Percentiles rank a stretch among this genome's conserved stretches.
phyloP scores from a whole-genome alignment of 2,329 filamentous ascomycete species.

The Mycocentrospora acerina region DNA sequence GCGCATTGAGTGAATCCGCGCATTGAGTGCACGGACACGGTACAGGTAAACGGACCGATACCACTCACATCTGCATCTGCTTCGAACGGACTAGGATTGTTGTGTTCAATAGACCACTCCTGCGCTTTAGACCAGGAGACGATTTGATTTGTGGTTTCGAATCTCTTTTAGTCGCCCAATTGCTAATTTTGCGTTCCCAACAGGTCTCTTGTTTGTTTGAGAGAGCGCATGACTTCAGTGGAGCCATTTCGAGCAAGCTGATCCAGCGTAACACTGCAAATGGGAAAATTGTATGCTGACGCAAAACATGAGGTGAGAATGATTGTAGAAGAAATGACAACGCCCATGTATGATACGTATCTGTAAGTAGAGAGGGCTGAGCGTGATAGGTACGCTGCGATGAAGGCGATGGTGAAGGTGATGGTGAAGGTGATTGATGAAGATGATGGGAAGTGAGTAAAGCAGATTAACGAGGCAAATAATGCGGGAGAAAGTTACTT shows the following conservation, averaged over 20 bases:
- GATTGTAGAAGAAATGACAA: background rate
- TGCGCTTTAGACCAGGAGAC: background rate
- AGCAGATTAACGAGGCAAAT: too few species aligned
- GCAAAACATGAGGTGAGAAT: background rate
- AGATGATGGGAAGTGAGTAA: too few species aligned
- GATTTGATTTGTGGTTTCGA: background rate
- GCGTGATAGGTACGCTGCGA: too few species aligned
- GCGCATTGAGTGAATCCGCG: too few species aligned
- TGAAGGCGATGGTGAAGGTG: too few species aligned
- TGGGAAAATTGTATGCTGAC: slow-evolving; percentile 3
- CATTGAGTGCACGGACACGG: too few species aligned
- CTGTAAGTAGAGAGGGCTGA: too few species aligned
- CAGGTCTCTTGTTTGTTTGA: slow-evolving; percentile 2
- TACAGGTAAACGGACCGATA: background rate
- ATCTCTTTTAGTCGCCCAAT: background rate
- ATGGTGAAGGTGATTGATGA: too few species aligned
- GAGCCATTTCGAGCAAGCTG: slow-evolving; percentile 6
- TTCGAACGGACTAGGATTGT: background rate
- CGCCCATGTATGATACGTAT: too few species aligned
- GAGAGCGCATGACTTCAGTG: background rate
- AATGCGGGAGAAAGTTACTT: too few species aligned
- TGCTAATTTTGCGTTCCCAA: background rate
- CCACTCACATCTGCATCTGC: slow-evolving; percentile 5
- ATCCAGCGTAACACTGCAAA: slow-evolving; percentile 6
- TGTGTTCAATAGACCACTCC: slow-evolving; percentile 5